Conservation (phyloP, 495 filamentous ascomycete genomes). For the Schizothecium vesticola region DNA sequence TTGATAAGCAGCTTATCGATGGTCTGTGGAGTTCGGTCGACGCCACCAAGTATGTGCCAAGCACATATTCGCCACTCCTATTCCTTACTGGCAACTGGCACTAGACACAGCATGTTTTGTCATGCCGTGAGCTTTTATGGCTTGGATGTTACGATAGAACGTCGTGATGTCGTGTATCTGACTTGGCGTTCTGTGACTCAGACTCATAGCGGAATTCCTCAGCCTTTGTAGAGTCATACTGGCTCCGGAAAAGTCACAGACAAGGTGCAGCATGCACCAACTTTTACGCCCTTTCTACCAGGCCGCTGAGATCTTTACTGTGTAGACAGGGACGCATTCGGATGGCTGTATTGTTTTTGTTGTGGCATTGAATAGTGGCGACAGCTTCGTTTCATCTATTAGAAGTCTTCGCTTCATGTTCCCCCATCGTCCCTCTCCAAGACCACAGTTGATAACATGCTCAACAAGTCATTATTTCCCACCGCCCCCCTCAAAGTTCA, state of each 20-base stretch:
- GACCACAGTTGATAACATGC: neutral
- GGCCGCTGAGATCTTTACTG: neutral
- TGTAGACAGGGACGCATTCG: neutral
- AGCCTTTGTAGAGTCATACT: neutral
- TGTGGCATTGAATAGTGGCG: neutral
- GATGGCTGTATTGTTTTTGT: too few species aligned
- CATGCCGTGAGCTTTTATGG: neutral
- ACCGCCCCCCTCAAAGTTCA: conserved; percentile 67
- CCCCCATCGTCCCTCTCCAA: neutral
- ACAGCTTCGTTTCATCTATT: neutral
- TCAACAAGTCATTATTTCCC: neutral
- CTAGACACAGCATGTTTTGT: neutral
- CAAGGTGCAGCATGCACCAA: too few species aligned
- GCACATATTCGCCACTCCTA: neutral
- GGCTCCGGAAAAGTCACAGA: neutral
- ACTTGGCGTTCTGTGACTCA: neutral
- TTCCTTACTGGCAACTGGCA: neutral
- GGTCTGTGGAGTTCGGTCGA: conserved; percentile 11
- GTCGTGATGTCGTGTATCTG: neutral
- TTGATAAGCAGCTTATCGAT: conserved; percentile 17
- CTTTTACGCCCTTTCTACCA: too few species aligned
- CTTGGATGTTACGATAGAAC: neutral
- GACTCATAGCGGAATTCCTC: neutral
- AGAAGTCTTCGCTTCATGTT: neutral
- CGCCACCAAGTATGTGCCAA: conserved; percentile 54